Conservation (phyloP, 768 basidiomycete genomes). For the Coprinopsis marcescibilis region DNA sequence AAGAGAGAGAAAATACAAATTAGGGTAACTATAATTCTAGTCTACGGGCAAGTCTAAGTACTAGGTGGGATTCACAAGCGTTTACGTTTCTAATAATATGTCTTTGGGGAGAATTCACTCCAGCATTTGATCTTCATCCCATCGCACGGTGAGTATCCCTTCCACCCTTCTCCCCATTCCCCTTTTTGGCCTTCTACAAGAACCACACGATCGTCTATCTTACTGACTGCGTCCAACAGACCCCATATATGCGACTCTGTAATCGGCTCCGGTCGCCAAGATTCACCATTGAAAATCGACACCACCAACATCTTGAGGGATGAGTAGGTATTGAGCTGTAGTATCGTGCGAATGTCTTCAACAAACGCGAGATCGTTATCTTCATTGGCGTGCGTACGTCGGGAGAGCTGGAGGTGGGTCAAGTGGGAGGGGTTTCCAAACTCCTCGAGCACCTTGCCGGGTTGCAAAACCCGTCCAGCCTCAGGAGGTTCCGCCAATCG, state of each 20-base stretch:
- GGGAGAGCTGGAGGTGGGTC: slow-evolving; percentile 34
- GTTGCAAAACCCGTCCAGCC: slow-evolving; percentile 26
- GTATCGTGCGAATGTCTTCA: slow-evolving; percentile 24
- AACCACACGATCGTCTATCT: slow-evolving; percentile 19
- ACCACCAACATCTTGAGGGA: slow-evolving; percentile 31
- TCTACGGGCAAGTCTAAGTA: too few relatives aligned
- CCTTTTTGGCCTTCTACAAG: slow-evolving; percentile 19
- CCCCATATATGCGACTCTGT: slow-evolving; percentile 24
- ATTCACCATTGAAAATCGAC: slow-evolving; percentile 22
- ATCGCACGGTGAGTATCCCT: slow-evolving; percentile 3
- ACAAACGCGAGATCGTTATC: slow-evolving; percentile 35
- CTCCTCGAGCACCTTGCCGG: slow-evolving; percentile 24
- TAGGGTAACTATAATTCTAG: too few relatives aligned
- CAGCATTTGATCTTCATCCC: neutral
- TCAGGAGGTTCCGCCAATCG: slow-evolving; percentile 34
- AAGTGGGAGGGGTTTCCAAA: slow-evolving; percentile 31
- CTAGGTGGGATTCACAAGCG: too few relatives aligned
- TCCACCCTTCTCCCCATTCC: slow-evolving; percentile 22
- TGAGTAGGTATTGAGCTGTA: slow-evolving; percentile 17
- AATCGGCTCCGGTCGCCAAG: slow-evolving; percentile 8
- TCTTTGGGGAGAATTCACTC: neutral
- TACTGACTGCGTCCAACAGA: slow-evolving; percentile 16
- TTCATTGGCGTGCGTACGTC: slow-evolving; percentile 33
- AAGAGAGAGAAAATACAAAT: too few relatives aligned
- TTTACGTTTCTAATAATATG: too few relatives aligned